Base-by-base conservation (phyloP, 2,329 filamentous ascomycete species). In the Monosporascus sp. region DNA sequence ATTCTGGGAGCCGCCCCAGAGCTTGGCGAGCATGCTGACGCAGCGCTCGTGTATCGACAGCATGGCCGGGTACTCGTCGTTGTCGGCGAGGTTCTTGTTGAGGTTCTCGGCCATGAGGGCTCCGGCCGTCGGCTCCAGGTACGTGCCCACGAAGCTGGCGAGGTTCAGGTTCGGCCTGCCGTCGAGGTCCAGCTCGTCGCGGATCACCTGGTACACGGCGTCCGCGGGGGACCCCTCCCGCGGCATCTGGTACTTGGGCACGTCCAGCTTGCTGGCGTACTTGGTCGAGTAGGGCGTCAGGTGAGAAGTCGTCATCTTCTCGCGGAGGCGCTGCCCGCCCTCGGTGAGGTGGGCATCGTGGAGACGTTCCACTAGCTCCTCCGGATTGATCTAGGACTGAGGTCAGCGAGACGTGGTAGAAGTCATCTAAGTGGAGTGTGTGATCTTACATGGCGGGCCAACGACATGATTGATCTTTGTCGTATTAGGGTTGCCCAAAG, bases 1-100 rank as follows among this genome's bases (percentile, higher is more conserved):
- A 9, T 80, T 77, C 61, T 82, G 75, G 8, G 79, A 35, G 31
- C 31, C 79, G 18, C 81, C 78, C 87, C 84, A 88, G 2, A 89
- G 73, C 55, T 87, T 70, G 1, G 85, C 80, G 52, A 89, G 75
- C 62, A 89, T 90, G 52, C 78, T 85, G 18, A 89, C 75, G 64
- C 86, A 89, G 8, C 86, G 79, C 44, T 84, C 74, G 61, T 88
- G 84, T 67, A 88, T 85, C 22, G 76, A 70, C 60, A 76, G 65
- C 64, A 76, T 77, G 26, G 80, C 79, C 2, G 81, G 81, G 59
- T 85, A 85, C 64, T 85, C 80, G 61, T 86, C 86, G 2, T 84
- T 82, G 65, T 89, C 86, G n/a, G 83, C 79, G 68, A 90, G 75
- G 61, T 89, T 89, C 71, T 90, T 89, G 54, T 78, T 76, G 43